phyloP scores from a whole-genome alignment of 140 eudicot species.

The Flaveria floridana region DNA sequence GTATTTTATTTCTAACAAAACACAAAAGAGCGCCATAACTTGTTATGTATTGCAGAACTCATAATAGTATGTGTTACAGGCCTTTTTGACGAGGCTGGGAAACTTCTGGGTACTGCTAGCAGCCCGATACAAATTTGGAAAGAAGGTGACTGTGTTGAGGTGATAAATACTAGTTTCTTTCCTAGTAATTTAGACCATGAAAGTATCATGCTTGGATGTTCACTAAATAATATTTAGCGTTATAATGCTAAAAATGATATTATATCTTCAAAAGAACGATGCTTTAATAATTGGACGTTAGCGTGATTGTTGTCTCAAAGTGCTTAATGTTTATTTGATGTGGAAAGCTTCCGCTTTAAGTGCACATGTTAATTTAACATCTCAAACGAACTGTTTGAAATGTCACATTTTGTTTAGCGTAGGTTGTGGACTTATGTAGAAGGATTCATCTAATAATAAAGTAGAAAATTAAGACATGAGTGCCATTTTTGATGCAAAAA shows the following conservation, averaged over 20 bases:
- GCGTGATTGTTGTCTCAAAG: conserved; percentile 2
- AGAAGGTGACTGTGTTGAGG: conserved; percentile 96
- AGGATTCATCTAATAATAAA: conserved; percentile 5
- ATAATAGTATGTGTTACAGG: conserved; percentile 53
- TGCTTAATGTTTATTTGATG: conserved; percentile 4
- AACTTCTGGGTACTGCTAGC: conserved; percentile 74
- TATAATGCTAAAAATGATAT: conserved; percentile 12
- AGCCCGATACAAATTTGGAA: conserved; percentile 98
- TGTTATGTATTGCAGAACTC: conserved; percentile 16
- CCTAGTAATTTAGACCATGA: conserved; percentile 9
- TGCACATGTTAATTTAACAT: background rate
- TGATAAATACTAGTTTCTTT: conserved; percentile 29
- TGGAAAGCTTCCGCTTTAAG: background rate
- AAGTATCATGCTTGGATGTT: conserved; percentile 13
- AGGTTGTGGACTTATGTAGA: conserved; percentile 17
- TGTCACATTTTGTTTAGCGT: conserved; percentile 5
- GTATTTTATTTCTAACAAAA: background rate
- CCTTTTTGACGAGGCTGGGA: conserved; percentile 72
- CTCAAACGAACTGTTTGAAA: background rate
- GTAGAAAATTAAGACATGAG: background rate
- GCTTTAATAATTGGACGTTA: background rate
- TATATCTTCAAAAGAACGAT: background rate
- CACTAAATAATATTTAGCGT: background rate
- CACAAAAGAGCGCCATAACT: conserved; percentile 1
- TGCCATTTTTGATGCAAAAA: background rate